A percentile compares a stretch with the other conserved stretches of the same genome.
These are phyloP conservation scores for Endogone sp. DNA, from an alignment of 192 early-diverging fungal genomes.

Conservation along the genomic window DNA sequence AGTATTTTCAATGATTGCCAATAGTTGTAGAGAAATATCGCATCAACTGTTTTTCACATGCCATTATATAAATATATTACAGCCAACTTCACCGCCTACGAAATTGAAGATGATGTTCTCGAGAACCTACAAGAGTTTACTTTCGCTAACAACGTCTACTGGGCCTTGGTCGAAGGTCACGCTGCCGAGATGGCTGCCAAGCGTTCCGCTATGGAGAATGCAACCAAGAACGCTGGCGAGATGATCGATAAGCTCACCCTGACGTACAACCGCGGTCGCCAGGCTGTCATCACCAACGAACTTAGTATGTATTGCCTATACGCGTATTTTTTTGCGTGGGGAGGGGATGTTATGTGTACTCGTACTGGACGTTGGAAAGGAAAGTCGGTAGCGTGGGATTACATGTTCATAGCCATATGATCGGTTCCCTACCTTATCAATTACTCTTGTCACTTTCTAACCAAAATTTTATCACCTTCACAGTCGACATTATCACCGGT, in stretches of 20 bases:
- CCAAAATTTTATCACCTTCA: no score
- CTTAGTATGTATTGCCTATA: slow-evolving; percentile 51
- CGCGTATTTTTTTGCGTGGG: not conserved
- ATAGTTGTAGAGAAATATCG: not conserved
- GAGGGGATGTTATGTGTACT: not conserved
- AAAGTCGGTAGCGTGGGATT: no score
- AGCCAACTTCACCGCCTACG: slow-evolving; percentile 83
- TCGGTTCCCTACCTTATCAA: slow-evolving; percentile 8
- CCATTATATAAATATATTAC: not conserved
- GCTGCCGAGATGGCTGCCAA: slow-evolving; percentile 94
- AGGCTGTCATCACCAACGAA: slow-evolving; percentile 98
- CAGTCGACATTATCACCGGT: slow-evolving; percentile 96
- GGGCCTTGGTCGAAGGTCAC: slow-evolving; percentile 95
- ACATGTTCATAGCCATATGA: no score
- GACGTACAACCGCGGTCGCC: slow-evolving; percentile 96
- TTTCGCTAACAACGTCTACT: slow-evolving; percentile 92
- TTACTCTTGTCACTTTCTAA: no score
- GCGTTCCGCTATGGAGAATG: slow-evolving; percentile 99
- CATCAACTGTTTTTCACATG: no score
- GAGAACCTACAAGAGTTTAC: slow-evolving; percentile 90
- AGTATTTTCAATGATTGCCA: not conserved
- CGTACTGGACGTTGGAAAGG: no score
- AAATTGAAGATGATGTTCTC: slow-evolving; percentile 84
- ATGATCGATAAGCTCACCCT: slow-evolving; percentile 96
- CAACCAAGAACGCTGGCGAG: slow-evolving; percentile 98